Percentiles rank a stretch among this genome's conserved stretches.
These are phyloP conservation scores for Serendipita sp. DNA, from an alignment of 768 basidiomycete species.

Conservation along the genomic window DNA sequence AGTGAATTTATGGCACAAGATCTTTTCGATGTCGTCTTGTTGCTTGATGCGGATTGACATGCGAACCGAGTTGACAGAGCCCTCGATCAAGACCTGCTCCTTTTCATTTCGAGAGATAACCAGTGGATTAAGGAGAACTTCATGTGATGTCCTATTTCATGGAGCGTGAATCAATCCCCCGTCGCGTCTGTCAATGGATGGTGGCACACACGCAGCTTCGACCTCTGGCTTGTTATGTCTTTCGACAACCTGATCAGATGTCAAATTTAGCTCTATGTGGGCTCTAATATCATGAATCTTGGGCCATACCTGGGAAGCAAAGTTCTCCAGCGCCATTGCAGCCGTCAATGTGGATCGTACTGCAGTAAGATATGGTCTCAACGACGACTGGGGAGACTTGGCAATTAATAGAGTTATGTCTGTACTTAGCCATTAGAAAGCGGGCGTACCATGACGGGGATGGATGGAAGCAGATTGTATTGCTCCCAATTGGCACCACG, in stretches of 20 bases:
- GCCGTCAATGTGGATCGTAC: slow-evolving; percentile 96
- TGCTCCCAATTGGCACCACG: background rate
- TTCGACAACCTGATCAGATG: slow-evolving; percentile 60
- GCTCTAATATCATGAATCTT: slow-evolving; percentile 8
- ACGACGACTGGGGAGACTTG: slow-evolving; percentile 48
- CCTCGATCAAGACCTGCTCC: slow-evolving; percentile 92
- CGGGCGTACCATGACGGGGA: background rate
- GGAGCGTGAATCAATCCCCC: background rate
- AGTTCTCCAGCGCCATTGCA: slow-evolving; percentile 91
- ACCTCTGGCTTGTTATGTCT: slow-evolving; percentile 96
- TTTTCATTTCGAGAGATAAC: slow-evolving; percentile 94
- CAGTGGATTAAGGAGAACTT: slow-evolving; percentile 85
- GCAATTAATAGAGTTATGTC: background rate
- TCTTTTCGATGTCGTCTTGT: slow-evolving; percentile 95
- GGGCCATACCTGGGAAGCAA: slow-evolving; percentile 72
- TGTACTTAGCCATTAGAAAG: background rate
- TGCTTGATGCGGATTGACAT: slow-evolving; percentile 98
- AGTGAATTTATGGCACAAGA: slow-evolving; percentile 95
- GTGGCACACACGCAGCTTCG: slow-evolving; percentile 51
- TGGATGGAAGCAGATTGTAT: background rate
- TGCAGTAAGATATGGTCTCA: slow-evolving; percentile 89
- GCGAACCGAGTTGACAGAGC: slow-evolving; percentile 92
- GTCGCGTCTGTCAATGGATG: background rate
- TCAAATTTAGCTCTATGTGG: slow-evolving; percentile 8
- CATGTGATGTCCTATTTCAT: slow-evolving; percentile 58